Base-by-base conservation (phyloP, 2,329 filamentous ascomycete genomes). In the Herpotrichia juniperi region DNA sequence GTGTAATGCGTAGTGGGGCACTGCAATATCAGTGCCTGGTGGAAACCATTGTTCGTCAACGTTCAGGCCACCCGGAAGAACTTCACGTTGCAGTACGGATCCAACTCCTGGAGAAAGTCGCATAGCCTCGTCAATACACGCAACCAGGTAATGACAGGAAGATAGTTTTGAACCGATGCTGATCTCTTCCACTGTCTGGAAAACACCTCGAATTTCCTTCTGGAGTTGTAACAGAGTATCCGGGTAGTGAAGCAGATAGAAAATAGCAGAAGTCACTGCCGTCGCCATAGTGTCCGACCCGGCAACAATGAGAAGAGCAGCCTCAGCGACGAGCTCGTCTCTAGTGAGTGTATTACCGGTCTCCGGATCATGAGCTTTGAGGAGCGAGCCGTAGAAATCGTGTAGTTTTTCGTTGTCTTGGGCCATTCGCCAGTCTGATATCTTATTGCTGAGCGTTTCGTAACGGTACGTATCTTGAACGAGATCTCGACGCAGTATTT, bases 281-380 rank as follows among this genome's bases (percentile, higher is more conserved):
- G 67, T 73, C 7, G 63, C 64, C 1, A 68, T 69, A 1, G 71
- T 74, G 46, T 74, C 73, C 5, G 58, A 62, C 3, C 67, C 76
- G 9, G 9, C 28, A n/a, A n/a, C n/a, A 31, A 78, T 78, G n/a
- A 79, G 55, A 2, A 74, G 69, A 30, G 73, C 71, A 28, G 69
- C 73, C 51, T 79, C 77, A 46, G 68, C 68, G 59, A 71, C 73
- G 11, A 79, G 55, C 10, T 47, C 44, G 11, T 35, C 17, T 19
- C 9, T 10, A 39, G 9, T 16, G 16, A 39, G 9, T 8, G 34
- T 8, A 17, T 12, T 8, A 10, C 34, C 11, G 34, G 17, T 39
- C 17, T 12, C 34, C 8, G 17, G 34, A 10, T 39, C 11, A 12
- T 39, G 9, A 9, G 17, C 11, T 17, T 8, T 16, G 11, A 39